Conservation (phyloP, 1,139 yeast genomes). For the Kluyveromyces sp. region DNA sequence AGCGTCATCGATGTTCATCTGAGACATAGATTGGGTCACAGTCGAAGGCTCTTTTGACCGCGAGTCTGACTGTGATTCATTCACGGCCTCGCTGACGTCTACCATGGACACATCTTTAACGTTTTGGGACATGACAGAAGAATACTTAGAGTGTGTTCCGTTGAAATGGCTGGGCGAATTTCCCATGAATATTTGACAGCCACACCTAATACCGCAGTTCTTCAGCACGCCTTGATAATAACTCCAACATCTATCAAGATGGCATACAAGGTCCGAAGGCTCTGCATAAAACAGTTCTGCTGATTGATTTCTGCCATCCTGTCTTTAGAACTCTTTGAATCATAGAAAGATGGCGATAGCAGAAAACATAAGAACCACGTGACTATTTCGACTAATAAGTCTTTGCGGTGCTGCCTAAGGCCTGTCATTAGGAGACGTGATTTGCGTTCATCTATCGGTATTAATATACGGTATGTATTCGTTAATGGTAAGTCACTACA, state of each 20-base stretch:
- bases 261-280: too few relatives aligned
- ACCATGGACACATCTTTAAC: slow-evolving; percentile 18
- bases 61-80: slow-evolving; percentile 4
- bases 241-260: too few relatives aligned
- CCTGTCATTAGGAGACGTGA: too few relatives aligned
- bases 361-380: too few relatives aligned
- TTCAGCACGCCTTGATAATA: too few relatives aligned
- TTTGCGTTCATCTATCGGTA: too few relatives aligned
- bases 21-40: slow-evolving; percentile 28
- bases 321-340: too few relatives aligned
- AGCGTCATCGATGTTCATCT: slow-evolving; percentile 29
- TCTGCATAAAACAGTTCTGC: too few relatives aligned
- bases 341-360: too few relatives aligned
- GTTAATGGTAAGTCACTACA: not conserved
- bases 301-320: too few relatives aligned
- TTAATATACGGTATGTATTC: not conserved
- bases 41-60: slow-evolving; percentile 6
- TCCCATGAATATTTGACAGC: slow-evolving; percentile 11
- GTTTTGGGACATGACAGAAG: slow-evolving; percentile 11
- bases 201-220: not conserved
- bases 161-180: slow-evolving; percentile 10
- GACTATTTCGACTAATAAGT: too few relatives aligned
- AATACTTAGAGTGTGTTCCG: not conserved
- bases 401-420: too few relatives aligned
- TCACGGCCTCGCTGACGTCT: slow-evolving; percentile 14